A percentile compares a stretch with the other conserved stretches of the same genome.
These are phyloP conservation scores for Pluteus cervinus DNA, from an alignment of 768 basidiomycete genomes.

Conservation along the genomic window DNA sequence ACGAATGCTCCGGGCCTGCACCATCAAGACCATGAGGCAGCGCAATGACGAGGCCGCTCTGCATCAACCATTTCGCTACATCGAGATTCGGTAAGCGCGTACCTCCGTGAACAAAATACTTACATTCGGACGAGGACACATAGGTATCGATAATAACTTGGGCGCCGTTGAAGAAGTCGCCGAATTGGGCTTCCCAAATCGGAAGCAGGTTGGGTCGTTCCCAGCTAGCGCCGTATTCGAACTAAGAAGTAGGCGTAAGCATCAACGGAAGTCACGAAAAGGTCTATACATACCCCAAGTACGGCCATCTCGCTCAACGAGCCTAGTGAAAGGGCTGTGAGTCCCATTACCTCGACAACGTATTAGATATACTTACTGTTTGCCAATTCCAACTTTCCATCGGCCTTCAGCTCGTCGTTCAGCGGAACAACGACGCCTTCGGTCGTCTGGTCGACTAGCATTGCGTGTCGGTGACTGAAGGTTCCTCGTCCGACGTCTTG, in stretches of 20 bases:
- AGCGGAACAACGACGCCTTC: conserved; percentile 79
- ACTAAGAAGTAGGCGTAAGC: conserved; percentile 34
- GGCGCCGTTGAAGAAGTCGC: conserved; percentile 92
- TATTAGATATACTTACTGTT: conserved; percentile 54
- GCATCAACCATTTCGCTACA: conserved; percentile 88
- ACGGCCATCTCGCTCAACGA: conserved; percentile 89
- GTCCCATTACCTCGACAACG: background rate
- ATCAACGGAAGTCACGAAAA: background rate
- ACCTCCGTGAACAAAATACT: conserved; percentile 16
- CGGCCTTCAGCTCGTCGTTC: conserved; percentile 57
- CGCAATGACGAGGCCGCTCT: conserved; percentile 81
- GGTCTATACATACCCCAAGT: conserved; percentile 55
- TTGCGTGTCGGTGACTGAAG: conserved; percentile 86
- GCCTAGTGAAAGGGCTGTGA: conserved; percentile 35
- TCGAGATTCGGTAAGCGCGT: conserved; percentile 1
- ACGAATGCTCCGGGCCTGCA: conserved; percentile 92
- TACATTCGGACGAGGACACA: conserved; percentile 79
- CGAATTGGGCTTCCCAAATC: conserved; percentile 94
- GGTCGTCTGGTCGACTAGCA: conserved; percentile 85
- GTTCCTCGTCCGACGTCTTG: conserved; percentile 92
- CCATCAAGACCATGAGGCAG: conserved; percentile 90
- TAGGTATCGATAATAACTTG: conserved; percentile 90
- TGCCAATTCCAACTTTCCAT: conserved; percentile 75
- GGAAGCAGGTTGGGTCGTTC: conserved; percentile 75
- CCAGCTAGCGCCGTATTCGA: conserved; percentile 90